Evolutionary conservation across 2,329 filamentous ascomycete species (phyloP), one percentile per base, ranked within the genome.

Genomic region (Magnaporthiopsis poae): DNA sequence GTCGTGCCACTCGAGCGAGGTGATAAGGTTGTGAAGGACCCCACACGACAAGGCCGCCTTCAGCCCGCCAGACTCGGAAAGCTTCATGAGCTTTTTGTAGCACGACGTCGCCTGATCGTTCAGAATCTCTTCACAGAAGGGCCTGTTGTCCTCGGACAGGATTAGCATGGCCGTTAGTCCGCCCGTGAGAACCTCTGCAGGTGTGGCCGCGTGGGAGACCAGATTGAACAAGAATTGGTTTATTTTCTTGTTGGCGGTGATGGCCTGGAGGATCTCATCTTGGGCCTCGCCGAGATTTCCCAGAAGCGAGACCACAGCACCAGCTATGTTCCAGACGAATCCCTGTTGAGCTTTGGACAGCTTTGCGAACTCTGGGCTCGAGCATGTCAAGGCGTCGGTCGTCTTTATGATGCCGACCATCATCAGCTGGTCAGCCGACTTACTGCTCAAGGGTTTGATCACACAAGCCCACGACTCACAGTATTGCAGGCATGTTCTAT

Each of bases 1-100:
- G 66, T 85, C 83, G 39, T 81, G 79, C 82, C 82, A 85, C 66
- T 81, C 75, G 70, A 84, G 78, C 3, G 80, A 77, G 8, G 81
- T 75, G 72, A 86, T 88, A 52, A 89, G 75, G 69, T 88, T 88
- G 73, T 89, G 87, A 15, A 89, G 78, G 29, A 87, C 79, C 18
- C 84, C 84, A 64, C 86, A 88, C 9, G 86, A 81, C 11, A 87
- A 75, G 46, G 88, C 80, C 1, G 81, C 82, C 67, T 80, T 80
- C 25, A 81, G 75, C 36, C 77, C 81, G 46, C 76, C 77, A n/a
- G 78, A 74, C 27, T 81, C 77, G 68, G 81, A 82, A 62, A 87
- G 75, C 27, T 78, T 73, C 36, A 81, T 72, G 35, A 89, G 77
- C 5, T 78, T 74, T 21, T 82, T 79, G 68, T 86, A 83, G 71